These are phyloP conservation scores for Sporothrix brunneoviolacea DNA, from an alignment of 2,329 filamentous ascomycete genomes.

Conservation along the genomic window DNA sequence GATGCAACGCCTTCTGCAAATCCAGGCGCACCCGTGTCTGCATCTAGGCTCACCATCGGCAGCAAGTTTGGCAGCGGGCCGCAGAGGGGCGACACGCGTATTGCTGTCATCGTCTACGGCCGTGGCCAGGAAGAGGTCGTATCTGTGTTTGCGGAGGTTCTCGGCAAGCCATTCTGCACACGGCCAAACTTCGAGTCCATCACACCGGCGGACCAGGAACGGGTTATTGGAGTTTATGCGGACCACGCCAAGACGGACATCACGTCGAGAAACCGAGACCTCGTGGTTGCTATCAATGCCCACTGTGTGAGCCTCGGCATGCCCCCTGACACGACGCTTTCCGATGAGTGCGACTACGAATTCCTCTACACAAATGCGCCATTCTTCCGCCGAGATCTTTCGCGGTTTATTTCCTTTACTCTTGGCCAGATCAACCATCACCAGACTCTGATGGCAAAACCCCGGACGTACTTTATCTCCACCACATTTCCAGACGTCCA, in stretches of 20 bases:
- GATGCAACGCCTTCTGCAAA: constrained; percentile 19
- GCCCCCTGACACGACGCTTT: constrained; percentile 60
- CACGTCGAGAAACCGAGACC: constrained; percentile 47
- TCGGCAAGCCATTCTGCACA: constrained; percentile 65
- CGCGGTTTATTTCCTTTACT: constrained; percentile 72
- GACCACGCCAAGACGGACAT: constrained; percentile 52
- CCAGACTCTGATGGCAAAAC: constrained; percentile 68
- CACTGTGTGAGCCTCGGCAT: constrained; percentile 68
- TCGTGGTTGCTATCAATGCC: constrained; percentile 65
- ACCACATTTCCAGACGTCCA: constrained; percentile 84
- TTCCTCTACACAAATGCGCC: constrained; percentile 71
- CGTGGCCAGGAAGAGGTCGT: constrained; percentile 68
- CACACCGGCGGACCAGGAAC: constrained; percentile 47
- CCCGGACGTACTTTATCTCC: constrained; percentile 76
- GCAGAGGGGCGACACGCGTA: constrained; percentile 49
- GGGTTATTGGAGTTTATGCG: constrained; percentile 61
- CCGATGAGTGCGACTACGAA: constrained; percentile 71
- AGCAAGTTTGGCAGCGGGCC: constrained; percentile 40
- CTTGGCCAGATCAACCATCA: constrained; percentile 75
- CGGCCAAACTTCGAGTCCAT: constrained; percentile 49
- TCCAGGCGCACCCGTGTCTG: constrained; percentile 17
- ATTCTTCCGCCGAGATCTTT: constrained; percentile 68
- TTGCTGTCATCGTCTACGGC: constrained; percentile 62
- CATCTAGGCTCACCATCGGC: constrained; percentile 26
- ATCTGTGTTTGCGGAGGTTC: constrained; percentile 66